phyloP scores from a whole-genome alignment of 1,284 basidiomycete species.

The Agaricales sp. region DNA sequence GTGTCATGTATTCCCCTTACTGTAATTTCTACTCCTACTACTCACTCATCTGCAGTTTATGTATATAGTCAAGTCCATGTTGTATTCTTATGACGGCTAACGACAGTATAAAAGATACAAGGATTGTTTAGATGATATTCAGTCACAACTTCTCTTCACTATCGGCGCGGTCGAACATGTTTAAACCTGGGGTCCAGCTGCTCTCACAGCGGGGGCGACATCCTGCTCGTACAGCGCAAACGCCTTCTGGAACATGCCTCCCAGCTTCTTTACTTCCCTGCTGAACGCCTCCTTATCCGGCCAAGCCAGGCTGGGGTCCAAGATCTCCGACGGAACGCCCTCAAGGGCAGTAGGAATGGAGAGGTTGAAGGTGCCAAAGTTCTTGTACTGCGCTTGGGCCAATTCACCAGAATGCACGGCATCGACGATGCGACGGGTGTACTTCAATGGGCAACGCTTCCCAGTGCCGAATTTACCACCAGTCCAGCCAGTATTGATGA shows the following conservation, averaged over 20 bases:
- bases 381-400: conserved; percentile 80
- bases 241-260: conserved; percentile 87
- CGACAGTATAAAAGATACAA: too few relatives aligned
- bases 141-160: too few relatives aligned
- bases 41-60: too few relatives aligned
- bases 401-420: conserved; percentile 94
- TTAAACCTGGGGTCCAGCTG: conserved; percentile 58
- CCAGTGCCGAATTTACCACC: conserved; percentile 89
- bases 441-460: conserved; percentile 91
- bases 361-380: conserved; percentile 72
- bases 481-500: conserved; percentile 99
- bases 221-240: conserved; percentile 85
- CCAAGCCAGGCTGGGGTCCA: conserved; percentile 85
- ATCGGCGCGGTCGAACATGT: too few relatives aligned
- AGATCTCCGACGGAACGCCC: conserved; percentile 81
- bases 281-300: conserved; percentile 78
- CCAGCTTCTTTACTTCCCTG: conserved; percentile 78
- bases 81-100: too few relatives aligned
- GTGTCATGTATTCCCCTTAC: too few relatives aligned
- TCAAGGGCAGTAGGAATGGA: conserved; percentile 73
- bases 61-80: too few relatives aligned
- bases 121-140: too few relatives aligned
- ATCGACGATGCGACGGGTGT: conserved; percentile 94
- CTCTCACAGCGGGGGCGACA: conserved; percentile 67
- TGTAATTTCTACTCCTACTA: too few relatives aligned